phyloP scores from a whole-genome alignment of 352 stramenopile species.

The Pythium apleroticum region DNA sequence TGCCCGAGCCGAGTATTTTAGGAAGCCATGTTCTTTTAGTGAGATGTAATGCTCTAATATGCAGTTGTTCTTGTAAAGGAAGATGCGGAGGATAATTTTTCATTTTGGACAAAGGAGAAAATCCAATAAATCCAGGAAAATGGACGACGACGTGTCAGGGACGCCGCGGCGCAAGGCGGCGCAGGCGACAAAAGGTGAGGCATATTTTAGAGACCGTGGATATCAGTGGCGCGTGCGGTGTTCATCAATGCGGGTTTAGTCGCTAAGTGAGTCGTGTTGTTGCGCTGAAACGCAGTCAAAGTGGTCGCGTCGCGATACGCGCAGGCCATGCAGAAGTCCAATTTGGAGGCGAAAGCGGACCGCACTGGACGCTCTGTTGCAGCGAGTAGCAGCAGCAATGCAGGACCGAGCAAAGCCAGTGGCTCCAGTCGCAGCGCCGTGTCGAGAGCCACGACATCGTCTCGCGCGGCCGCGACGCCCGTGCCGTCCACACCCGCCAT shows the following conservation, averaged over 20 bases:
- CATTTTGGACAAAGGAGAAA: constrained; percentile 9
- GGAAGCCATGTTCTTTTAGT: constrained; percentile 14
- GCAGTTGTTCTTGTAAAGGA: constrained; percentile 14
- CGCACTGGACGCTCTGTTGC: not conserved
- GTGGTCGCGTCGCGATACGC: constrained; percentile 63
- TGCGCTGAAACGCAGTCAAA: constrained; percentile 34
- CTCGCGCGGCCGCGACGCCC: constrained; percentile 5
- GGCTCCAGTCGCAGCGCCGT: constrained; percentile 4
- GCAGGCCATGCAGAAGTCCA: constrained; percentile 48
- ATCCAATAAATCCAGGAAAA: constrained; percentile 3
- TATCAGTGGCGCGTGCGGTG: not conserved
- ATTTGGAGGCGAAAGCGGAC: constrained; percentile 28
- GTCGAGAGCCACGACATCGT: constrained; percentile 8
- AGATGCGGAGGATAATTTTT: not conserved
- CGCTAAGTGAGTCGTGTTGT: not conserved
- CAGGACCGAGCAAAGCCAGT: constrained; percentile 16
- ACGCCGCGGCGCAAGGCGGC: constrained; percentile 18
- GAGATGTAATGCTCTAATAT: not conserved
- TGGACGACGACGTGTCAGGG: not conserved
- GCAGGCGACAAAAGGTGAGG: constrained; percentile 25
- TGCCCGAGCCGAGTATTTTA: not conserved
- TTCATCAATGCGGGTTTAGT: not conserved
- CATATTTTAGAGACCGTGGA: not conserved
- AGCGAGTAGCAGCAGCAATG: constrained; percentile 9
- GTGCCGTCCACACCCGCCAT: constrained; percentile 9